These are phyloP conservation scores for Dioszegia hungarica DNA, from an alignment of 768 basidiomycete genomes.

Conservation along the genomic window DNA sequence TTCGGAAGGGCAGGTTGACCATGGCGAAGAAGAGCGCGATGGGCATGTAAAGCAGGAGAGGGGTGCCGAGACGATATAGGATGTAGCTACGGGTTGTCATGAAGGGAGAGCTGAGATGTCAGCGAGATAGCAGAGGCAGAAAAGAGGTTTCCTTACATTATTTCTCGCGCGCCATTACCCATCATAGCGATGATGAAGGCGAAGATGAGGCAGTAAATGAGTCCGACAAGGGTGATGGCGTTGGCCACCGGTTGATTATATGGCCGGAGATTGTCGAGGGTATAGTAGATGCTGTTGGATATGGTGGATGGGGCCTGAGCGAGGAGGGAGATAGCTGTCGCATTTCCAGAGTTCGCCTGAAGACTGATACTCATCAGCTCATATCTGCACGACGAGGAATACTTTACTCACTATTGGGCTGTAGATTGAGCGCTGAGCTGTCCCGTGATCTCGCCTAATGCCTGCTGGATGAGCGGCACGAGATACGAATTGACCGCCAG, in stretches of 20 bases:
- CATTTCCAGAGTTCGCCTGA: conserved; percentile 37
- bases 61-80: conserved; percentile 47
- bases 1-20: conserved; percentile 53
- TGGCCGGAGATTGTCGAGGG: conserved; percentile 51
- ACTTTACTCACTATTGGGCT: conserved; percentile 28
- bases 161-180: conserved; percentile 39
- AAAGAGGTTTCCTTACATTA: conserved; percentile 41
- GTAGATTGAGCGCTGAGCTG: conserved; percentile 22
- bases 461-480: conserved; percentile 47
- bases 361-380: background rate
- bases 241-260: conserved; percentile 51
- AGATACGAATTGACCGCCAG: conserved; percentile 51
- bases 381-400: background rate
- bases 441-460: conserved; percentile 21
- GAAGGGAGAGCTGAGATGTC: conserved; percentile 46
- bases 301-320: conserved; percentile 52
- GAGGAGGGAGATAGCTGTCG: conserved; percentile 50
- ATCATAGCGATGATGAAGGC: conserved; percentile 46
- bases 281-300: conserved; percentile 46
- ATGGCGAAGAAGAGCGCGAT: conserved; percentile 53
- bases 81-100: conserved; percentile 49
- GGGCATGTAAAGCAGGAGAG: conserved; percentile 49
- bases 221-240: conserved; percentile 53
- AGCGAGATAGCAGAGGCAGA: background rate
- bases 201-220: conserved; percentile 48